phyloP scores from a whole-genome alignment of 768 basidiomycete genomes.

The Lactifluus hygrophoroides region DNA sequence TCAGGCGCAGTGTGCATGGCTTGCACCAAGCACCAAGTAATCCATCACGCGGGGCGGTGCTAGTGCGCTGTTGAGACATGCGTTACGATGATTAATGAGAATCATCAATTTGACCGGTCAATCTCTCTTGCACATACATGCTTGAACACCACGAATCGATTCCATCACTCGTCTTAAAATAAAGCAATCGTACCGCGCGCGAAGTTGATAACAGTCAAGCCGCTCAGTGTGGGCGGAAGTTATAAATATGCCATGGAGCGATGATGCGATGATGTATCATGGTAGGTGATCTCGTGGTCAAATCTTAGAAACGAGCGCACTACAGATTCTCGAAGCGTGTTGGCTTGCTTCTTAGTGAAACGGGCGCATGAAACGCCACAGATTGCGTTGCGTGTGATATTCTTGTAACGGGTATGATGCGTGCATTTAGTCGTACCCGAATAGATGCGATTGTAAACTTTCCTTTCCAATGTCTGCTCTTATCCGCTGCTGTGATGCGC shows the following conservation, averaged over 20 bases:
- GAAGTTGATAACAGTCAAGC: too few relatives aligned
- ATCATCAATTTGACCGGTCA: not conserved
- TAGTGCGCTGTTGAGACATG: not conserved
- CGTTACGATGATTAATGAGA: not conserved
- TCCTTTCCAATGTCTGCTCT: not conserved
- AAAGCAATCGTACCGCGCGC: too few relatives aligned
- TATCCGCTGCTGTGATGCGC: not conserved
- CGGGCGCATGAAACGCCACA: not conserved
- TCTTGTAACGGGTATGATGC: not conserved
- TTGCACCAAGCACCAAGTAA: not conserved
- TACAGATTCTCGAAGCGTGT: not conserved
- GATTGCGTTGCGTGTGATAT: not conserved
- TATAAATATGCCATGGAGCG: not conserved
- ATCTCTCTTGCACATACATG: not conserved
- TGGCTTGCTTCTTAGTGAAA: not conserved
- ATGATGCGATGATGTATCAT: too few relatives aligned
- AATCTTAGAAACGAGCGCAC: not conserved
- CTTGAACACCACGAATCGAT: not conserved
- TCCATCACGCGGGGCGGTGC: not conserved
- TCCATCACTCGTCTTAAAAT: not conserved
- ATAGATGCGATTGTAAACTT: not conserved
- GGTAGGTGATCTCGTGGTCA: not conserved
- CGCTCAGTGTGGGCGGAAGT: not conserved
- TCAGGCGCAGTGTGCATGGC: not conserved
- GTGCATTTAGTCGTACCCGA: not conserved